Percentiles rank a stretch among this genome's conserved stretches.
phyloP scores from a whole-genome alignment of 176 grass and related monocot genomes.

The Oryza glaberrima region DNA sequence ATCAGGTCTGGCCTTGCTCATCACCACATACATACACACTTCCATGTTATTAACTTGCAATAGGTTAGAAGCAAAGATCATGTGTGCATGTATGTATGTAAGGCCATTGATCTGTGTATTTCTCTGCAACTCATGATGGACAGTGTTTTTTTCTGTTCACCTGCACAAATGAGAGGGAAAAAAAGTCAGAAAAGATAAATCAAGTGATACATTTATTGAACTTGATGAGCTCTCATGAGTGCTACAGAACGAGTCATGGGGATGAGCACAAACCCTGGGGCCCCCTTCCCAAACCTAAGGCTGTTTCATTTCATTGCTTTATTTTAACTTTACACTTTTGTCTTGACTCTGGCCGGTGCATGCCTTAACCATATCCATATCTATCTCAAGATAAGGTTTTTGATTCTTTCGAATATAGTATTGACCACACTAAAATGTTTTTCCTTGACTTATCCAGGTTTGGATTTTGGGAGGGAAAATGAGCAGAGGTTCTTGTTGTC shows the following conservation, averaged over 20 bases:
- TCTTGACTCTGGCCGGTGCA: slow-evolving; percentile 15
- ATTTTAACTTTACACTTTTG: slow-evolving; percentile 42
- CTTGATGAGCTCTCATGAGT: slow-evolving; percentile 52
- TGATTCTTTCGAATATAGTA: slow-evolving; percentile 14
- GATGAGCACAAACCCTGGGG: slow-evolving; percentile 33
- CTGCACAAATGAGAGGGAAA: slow-evolving; percentile 33
- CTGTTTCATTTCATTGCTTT: slow-evolving; percentile 48
- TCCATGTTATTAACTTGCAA: neutral
- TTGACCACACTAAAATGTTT: slow-evolving; percentile 30
- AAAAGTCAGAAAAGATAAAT: slow-evolving; percentile 41
- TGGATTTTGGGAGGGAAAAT: slow-evolving; percentile 50
- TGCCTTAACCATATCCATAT: slow-evolving; percentile 20
- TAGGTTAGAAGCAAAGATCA: neutral
- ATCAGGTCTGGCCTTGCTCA: slow-evolving; percentile 33
- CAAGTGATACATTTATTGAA: slow-evolving; percentile 40
- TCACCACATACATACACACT: neutral
- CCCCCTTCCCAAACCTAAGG: slow-evolving; percentile 30
- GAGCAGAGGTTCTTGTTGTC: slow-evolving; percentile 63
- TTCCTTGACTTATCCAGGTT: slow-evolving; percentile 50
- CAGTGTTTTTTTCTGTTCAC: neutral
- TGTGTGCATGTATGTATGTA: neutral
- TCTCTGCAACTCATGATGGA: slow-evolving; percentile 21
- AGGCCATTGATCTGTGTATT: slow-evolving; percentile 29
- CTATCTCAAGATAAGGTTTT: slow-evolving; percentile 42
- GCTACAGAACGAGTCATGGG: slow-evolving; percentile 34